Base-by-base conservation (phyloP, 2,329 filamentous ascomycete species). In the Aspergillus cejpii region DNA sequence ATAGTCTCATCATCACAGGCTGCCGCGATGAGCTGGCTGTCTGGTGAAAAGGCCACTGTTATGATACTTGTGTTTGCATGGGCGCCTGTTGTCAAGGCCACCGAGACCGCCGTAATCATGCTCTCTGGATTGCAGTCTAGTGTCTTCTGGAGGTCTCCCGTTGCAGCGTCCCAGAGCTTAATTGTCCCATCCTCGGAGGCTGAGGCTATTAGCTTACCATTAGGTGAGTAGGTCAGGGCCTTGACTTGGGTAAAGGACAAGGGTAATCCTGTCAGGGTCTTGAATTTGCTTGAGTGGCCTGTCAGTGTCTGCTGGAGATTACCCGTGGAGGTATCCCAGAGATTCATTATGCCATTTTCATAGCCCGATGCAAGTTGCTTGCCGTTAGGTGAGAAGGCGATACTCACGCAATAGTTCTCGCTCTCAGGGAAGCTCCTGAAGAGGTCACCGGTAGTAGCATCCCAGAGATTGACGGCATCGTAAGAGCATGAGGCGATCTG, bases 211-310 rank as follows among this genome's bases (percentile, higher is more conserved):
- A 31, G 20, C 14, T 43, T 37, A 10, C 21, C 17, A 10, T 43
- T 17, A n/a, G 31, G 14, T 39, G 40, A 47, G 26, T 38, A 47
- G 34, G 41, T 23, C 31, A 34, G 19, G 34, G 24, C 41, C 41
- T 40, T 31, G 39, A 44, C 31, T n/a, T n/a, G n/a, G n/a, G n/a
- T n/a, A n/a, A n/a, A n/a, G n/a, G n/a, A n/a, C n/a, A n/a, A n/a
- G n/a, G n/a, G n/a, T n/a, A n/a, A n/a, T n/a, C n/a, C n/a, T n/a
- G n/a, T n/a, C n/a, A n/a, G n/a, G n/a, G n/a, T n/a, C n/a, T n/a
- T n/a, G n/a, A n/a, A n/a, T 34, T 27, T 29, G 33, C 23, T 34
- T n/a, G 21, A 38, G 34, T 44, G 19, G 24, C 33, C 47, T 29
- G 20, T 27, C 34, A 39, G 41, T 12, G 12, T 42, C 37, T 37